Evolutionary conservation across 768 basidiomycete species (phyloP), one percentile per base, ranked within the genome.

Genomic region (Rubroboletus satanas): DNA sequence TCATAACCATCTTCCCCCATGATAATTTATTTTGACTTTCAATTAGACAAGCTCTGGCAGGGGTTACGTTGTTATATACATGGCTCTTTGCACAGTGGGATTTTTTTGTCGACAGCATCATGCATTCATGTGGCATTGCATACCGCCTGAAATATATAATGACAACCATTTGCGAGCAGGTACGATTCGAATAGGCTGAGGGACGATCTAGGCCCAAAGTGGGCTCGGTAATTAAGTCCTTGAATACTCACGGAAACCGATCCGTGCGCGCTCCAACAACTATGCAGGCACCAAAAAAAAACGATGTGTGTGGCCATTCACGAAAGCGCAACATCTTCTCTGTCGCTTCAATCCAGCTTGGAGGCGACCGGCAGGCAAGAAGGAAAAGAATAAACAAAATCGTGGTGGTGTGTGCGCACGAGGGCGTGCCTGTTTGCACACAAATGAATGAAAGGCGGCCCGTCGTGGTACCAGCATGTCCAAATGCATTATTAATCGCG

Each of bases 21-120:
- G 35, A 28, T 67, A 65, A 66, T 21, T 65, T 67, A 66, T 58
- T 26, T 43, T 38, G 15, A 12, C 39, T 1, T 17, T 0, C 31
- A 12, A 42, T 57, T 60, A 55, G 55, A 67, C 49, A 37, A 21
- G 23, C 32, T 31, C 31, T 21, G 21, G 21, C 14, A 17, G n/a
- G 18, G 60, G 49, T 36, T 28, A 31, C 47, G 11, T 18, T 18
- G 15, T 23, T 21, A 32, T 23, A 32, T 21, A 21, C 28, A 36
- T 21, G 17, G 14, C 49, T 35, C 15, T 29, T 57, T 45, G 28
- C 35, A n/a, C 42, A 35, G 38, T 33, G 26, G 17, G 23, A n/a
- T 31, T 37, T 43, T 33, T 29, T 45, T 23, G 51, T 29, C 12
- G 15, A 17, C 33, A 36, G n/a, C 28, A 35, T 51, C 56, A 35